These are phyloP conservation scores for Boletales sp. DNA, from an alignment of 768 basidiomycete species.

Conservation along the genomic window DNA sequence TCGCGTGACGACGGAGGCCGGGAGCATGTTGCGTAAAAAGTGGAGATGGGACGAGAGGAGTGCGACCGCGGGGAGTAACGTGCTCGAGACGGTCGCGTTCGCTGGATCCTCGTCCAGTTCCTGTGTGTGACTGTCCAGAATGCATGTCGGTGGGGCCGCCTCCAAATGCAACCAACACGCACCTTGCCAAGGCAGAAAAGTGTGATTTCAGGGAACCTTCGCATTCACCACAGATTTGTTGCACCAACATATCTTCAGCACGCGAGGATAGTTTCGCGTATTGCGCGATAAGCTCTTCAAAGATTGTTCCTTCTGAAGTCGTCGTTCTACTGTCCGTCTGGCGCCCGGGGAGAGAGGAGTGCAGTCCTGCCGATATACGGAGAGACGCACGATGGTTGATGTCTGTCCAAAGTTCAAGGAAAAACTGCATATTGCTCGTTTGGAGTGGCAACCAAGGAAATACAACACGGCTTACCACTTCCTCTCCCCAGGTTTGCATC, in stretches of 20 bases:
- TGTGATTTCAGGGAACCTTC: conserved; percentile 72
- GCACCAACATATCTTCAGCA: conserved; percentile 86
- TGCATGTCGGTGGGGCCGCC: background rate
- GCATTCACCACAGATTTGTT: conserved; percentile 79
- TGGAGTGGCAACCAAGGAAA: background rate
- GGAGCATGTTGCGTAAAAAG: conserved; percentile 62
- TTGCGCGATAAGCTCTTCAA: conserved; percentile 67
- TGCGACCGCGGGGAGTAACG: conserved; percentile 72
- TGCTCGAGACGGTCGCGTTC: conserved; percentile 57
- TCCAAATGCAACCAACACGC: conserved; percentile 15
- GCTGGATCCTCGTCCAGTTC: conserved; percentile 9
- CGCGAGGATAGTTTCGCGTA: conserved; percentile 60
- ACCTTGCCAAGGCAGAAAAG: conserved; percentile 51
- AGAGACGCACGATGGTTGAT: conserved; percentile 60
- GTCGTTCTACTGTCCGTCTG: conserved; percentile 20
- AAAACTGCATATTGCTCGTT: conserved; percentile 56
- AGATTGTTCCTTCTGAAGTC: conserved; percentile 63
- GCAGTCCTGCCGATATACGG: conserved; percentile 49
- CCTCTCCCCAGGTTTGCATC: conserved; percentile 86
- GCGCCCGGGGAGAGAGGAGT: conserved; percentile 46
- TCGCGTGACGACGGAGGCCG: conserved; percentile 49
- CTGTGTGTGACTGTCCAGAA: conserved; percentile 9
- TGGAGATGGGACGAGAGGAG: conserved; percentile 77
- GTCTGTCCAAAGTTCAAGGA: conserved; percentile 85
- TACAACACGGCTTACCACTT: conserved; percentile 55